Conservation (phyloP, 768 basidiomycete genomes). For the Termitomyces sp. region DNA sequence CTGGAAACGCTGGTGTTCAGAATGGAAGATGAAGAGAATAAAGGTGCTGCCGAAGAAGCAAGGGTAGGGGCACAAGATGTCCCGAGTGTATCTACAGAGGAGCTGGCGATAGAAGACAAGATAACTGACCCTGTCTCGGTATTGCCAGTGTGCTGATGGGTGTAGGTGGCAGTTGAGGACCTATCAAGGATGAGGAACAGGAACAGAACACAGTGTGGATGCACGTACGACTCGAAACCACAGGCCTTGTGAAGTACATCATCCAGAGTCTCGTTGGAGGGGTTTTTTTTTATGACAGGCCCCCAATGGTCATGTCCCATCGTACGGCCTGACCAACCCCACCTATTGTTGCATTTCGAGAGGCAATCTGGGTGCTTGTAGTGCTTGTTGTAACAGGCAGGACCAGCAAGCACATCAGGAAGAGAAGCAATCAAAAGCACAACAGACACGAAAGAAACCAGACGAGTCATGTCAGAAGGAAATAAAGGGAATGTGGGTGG, state of each 20-base stretch:
- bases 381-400: slow-evolving; percentile 40
- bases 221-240: slow-evolving; percentile 21
- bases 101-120: slow-evolving; percentile 3
- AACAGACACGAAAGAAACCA: slow-evolving; percentile 31
- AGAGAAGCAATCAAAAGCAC: slow-evolving; percentile 30
- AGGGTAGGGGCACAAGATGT: slow-evolving; percentile 12
- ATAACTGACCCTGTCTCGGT: slow-evolving; percentile 11
- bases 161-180: slow-evolving; percentile 17
- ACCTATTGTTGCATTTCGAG: slow-evolving; percentile 34
- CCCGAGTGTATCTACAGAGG: background rate
- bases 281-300: slow-evolving; percentile 38
- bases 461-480: slow-evolving; percentile 33
- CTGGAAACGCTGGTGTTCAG: slow-evolving; percentile 9
- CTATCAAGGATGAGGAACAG: background rate
- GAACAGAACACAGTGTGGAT: background rate
- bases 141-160: slow-evolving; percentile 15
- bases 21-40: background rate
- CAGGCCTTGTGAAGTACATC: slow-evolving; percentile 41
- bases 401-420: slow-evolving; percentile 40
- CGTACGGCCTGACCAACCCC: slow-evolving; percentile 45
- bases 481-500: slow-evolving; percentile 24
- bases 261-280: slow-evolving; percentile 29
- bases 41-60: slow-evolving; percentile 16
- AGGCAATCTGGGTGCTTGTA: slow-evolving; percentile 34
- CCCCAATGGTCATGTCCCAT: slow-evolving; percentile 62